Conservation (phyloP, 768 basidiomycete species). For the Mycena floridula region DNA sequence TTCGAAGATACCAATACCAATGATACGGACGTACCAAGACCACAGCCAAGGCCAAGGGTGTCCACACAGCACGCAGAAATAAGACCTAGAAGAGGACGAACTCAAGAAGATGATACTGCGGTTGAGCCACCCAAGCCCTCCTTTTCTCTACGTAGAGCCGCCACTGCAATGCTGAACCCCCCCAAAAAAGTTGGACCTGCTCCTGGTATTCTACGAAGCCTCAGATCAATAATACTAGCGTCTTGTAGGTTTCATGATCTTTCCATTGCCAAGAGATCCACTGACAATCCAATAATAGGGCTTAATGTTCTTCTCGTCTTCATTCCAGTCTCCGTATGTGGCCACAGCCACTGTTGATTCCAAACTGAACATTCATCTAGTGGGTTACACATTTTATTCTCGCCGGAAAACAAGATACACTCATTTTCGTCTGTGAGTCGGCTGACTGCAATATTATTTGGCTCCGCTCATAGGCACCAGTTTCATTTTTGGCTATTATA, state of each 20-base stretch:
- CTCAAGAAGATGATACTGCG: too few relatives aligned
- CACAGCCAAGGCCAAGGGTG: too few relatives aligned
- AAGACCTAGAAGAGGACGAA: too few relatives aligned
- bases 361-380: constrained; percentile 27
- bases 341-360: background rate
- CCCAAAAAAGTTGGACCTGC: constrained; percentile 32
- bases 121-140: too few relatives aligned
- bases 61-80: too few relatives aligned
- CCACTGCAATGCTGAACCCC: constrained; percentile 30
- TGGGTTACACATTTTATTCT: constrained; percentile 68
- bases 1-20: too few relatives aligned
- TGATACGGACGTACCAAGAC: too few relatives aligned
- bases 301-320: constrained; percentile 66
- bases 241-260: constrained; percentile 43
- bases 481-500: constrained; percentile 77
- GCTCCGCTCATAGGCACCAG: constrained; percentile 25
- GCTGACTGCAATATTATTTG: background rate
- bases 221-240: constrained; percentile 45
- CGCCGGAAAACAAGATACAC: constrained; percentile 41
- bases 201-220: constrained; percentile 39
- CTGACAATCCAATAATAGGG: constrained; percentile 31
- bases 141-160: constrained; percentile 9
- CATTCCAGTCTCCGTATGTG: constrained; percentile 62
- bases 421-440: constrained; percentile 69
- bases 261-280: background rate